Evolutionary conservation across 768 basidiomycete species (phyloP).

Genomic region (Boletus speciosus): DNA sequence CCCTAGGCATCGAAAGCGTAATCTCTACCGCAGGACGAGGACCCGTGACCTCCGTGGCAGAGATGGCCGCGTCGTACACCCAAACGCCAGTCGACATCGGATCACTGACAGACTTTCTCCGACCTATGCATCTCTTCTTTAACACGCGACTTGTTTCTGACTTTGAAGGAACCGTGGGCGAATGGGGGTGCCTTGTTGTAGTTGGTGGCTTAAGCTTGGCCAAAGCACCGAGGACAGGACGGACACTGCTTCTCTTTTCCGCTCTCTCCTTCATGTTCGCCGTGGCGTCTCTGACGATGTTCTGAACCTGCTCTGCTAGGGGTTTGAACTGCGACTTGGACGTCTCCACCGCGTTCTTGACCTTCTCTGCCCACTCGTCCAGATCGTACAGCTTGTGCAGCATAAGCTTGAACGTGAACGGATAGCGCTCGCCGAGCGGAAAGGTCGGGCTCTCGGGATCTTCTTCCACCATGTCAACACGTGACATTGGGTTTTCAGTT

Average conservation of each 20-base stretch:
- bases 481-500: background rate
- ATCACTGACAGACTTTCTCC: conserved; percentile 44
- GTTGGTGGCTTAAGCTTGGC: conserved; percentile 11
- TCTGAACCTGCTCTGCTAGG: conserved; percentile 38
- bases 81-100: conserved; percentile 35
- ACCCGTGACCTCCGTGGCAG: conserved; percentile 37
- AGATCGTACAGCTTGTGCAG: conserved; percentile 60
- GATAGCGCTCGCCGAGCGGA: conserved; percentile 40
- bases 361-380: conserved; percentile 56
- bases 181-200: background rate
- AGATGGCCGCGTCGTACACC: conserved; percentile 51
- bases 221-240: conserved; percentile 25
- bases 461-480: conserved; percentile 10
- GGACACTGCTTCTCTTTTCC: conserved; percentile 18
- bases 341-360: conserved; percentile 48
- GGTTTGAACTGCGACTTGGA: conserved; percentile 58
- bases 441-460: conserved; percentile 38
- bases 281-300: conserved; percentile 7
- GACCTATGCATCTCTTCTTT: conserved; percentile 56
- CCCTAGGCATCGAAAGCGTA: conserved; percentile 12
- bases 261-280: conserved; percentile 11
- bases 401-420: conserved; percentile 67
- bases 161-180: conserved; percentile 2
- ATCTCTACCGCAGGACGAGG: conserved; percentile 20
- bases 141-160: conserved; percentile 32